Conservation (phyloP, 2,329 filamentous ascomycete species). For the Ophiostoma sp. region DNA sequence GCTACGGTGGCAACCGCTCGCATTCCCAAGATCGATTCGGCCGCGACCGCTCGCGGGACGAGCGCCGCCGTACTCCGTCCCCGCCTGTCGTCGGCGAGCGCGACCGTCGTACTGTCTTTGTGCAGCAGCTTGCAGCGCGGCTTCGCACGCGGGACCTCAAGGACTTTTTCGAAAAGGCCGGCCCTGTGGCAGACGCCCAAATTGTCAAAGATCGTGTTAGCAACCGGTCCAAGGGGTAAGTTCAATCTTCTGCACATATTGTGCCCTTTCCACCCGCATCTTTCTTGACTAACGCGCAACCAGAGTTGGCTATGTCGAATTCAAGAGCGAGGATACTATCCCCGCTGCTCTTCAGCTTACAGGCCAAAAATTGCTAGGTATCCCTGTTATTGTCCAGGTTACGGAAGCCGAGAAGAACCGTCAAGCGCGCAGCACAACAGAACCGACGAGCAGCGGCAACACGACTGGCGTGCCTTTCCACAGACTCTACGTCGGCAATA, state of each 20-base stretch:
- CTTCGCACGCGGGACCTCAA: conserved; percentile 88
- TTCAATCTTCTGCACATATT: conserved; percentile 13
- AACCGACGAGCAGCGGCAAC: conserved; percentile 46
- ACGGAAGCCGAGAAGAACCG: conserved; percentile 99
- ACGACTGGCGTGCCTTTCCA: conserved; percentile 85
- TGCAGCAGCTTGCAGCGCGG: conserved; percentile 93
- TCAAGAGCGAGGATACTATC: conserved; percentile 92
- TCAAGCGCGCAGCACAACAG: conserved; percentile 66
- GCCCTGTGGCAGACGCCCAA: conserved; percentile 91
- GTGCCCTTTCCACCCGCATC: neutral
- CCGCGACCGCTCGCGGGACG: conserved; percentile 39
- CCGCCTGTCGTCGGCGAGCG: conserved; percentile 81
- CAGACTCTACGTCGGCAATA: conserved; percentile 96
- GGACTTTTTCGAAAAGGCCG: conserved; percentile 91
- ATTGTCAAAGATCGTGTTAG: conserved; percentile 98
- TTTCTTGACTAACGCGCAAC: conserved; percentile 21
- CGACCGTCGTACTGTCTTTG: conserved; percentile 93
- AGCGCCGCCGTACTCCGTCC: conserved; percentile 22
- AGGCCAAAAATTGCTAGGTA: conserved; percentile 96
- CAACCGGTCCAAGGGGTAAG: conserved; percentile 93
- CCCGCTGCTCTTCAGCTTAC: conserved; percentile 92
- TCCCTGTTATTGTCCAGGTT: conserved; percentile 95
- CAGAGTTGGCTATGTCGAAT: conserved; percentile 98
- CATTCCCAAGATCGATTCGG: conserved; percentile 19
- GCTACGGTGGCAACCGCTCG: conserved; percentile 8